Conservation (phyloP, 495 filamentous ascomycete genomes). For the Penicillium roqueforti region DNA sequence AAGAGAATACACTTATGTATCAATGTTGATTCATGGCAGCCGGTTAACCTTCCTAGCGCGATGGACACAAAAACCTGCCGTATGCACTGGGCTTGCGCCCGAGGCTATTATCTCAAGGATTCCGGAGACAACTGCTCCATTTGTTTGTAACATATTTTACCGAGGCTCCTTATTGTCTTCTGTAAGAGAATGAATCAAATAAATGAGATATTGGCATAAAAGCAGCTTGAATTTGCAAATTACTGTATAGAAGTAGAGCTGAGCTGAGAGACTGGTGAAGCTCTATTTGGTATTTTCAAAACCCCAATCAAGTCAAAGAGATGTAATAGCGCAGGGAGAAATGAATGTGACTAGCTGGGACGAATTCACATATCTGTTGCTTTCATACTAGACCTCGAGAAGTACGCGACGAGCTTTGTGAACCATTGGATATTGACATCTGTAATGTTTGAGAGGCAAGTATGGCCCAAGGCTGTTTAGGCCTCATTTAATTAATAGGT, state of each 20-base stretch:
- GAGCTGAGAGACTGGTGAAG: neutral
- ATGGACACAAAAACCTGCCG: no score
- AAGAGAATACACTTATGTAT: no score
- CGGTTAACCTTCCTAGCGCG: no score
- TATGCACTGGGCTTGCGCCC: conserved; percentile 30
- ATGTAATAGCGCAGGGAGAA: neutral
- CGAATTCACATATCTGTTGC: neutral
- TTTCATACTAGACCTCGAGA: neutral
- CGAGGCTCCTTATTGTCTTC: neutral
- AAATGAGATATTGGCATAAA: neutral
- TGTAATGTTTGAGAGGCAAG: neutral
- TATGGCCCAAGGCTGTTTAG: neutral
- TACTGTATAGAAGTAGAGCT: neutral
- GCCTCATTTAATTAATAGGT: neutral
- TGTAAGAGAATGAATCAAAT: neutral
- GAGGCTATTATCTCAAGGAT: conserved; percentile 17
- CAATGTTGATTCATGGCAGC: no score
- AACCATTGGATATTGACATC: neutral
- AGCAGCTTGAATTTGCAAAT: neutral
- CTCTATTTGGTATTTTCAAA: neutral
- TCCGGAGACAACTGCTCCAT: conserved; percentile 11
- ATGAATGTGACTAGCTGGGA: neutral
- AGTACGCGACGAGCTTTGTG: neutral
- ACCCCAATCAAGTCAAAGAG: neutral
- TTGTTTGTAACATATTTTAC: conserved; percentile 1